Evolutionary conservation across 2,329 filamentous ascomycete species (phyloP), one percentile per base, ranked within the genome.

Genomic region (Trichoderma cornu-damae): DNA sequence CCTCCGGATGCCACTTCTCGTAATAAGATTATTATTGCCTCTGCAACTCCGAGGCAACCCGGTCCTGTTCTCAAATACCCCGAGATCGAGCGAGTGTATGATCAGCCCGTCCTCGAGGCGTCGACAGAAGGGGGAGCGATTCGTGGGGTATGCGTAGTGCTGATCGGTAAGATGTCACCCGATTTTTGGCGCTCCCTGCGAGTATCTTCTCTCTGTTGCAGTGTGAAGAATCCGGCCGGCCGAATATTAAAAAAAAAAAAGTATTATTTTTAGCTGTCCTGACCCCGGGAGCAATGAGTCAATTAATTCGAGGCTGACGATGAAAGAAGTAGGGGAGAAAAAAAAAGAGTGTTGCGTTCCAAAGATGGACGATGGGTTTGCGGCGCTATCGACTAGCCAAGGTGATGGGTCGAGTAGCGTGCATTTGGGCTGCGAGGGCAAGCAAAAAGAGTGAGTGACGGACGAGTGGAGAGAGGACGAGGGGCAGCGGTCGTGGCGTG

Each of bases 331-430:
- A 58, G 52, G n/a, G 26, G 20, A 40, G 7, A 20, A 40, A 28
- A 47, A 42, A 44, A 48, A 50, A 22, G 40, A 59, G 34, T 47
- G 48, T 52, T 43, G 30, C 28, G 35, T 26, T 47, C 57, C 30
- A 38, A 40, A 37, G 30, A 44, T 43, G 50, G 44, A 59, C 37
- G 34, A 58, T 20, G 42, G 28, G 32, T 38, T 32, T 47, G 53
- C 40, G 53, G 58, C 58, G 58, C 58, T 60, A 60, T 60, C 46
- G 58, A 54, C 58, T 42, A 58, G 58, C 58, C 58, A 57, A 59
- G 53, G 58, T 57, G 52, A 59, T 38, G 53, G 58, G 57, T 50
- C 37, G 38, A 46, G 57, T 55, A 57, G 57, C 52, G 37, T 59
- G 57, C 51, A 59, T 59, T 46, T 48, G 57, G 52, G 44, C 52